Evolutionary conservation across 1,284 basidiomycete species (phyloP).

Genomic region (Ganoderma meredithae): DNA sequence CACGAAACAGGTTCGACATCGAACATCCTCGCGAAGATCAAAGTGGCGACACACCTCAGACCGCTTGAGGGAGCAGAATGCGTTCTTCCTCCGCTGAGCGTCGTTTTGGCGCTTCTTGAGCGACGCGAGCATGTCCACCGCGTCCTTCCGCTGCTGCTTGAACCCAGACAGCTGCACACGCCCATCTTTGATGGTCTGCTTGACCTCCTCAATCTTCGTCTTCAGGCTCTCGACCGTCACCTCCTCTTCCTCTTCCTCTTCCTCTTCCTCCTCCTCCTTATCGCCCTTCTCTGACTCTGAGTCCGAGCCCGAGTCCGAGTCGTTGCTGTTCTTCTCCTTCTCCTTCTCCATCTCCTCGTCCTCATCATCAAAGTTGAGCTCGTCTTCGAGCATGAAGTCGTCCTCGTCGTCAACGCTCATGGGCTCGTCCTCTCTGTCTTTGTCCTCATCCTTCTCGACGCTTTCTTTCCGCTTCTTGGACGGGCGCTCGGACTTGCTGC

Average conservation of each 20-base stretch:
- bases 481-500: slow-evolving; percentile 47
- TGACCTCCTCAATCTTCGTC: slow-evolving; percentile 51
- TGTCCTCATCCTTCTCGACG: slow-evolving; percentile 25
- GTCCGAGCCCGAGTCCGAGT: slow-evolving; percentile 25
- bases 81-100: slow-evolving; percentile 65
- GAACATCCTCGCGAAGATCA: background rate
- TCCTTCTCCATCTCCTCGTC: slow-evolving; percentile 36
- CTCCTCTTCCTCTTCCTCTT: slow-evolving; percentile 44
- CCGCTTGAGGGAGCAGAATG: slow-evolving; percentile 64
- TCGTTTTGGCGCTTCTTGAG: slow-evolving; percentile 54
- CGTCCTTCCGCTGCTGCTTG: slow-evolving; percentile 54
- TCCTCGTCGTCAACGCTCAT: slow-evolving; percentile 40
- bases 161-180: slow-evolving; percentile 48
- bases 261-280: slow-evolving; percentile 38
- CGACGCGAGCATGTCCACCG: slow-evolving; percentile 51
- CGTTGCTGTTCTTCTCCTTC: slow-evolving; percentile 25
- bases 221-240: slow-evolving; percentile 55
- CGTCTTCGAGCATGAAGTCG: slow-evolving; percentile 39
- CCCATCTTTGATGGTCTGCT: slow-evolving; percentile 49
- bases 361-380: slow-evolving; percentile 36
- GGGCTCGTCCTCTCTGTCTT: slow-evolving; percentile 28
- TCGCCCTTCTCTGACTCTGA: slow-evolving; percentile 28
- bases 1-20: background rate
- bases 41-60: slow-evolving; percentile 52
- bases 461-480: slow-evolving; percentile 52